Conservation (phyloP, 352 stramenopile genomes). For the Globisporangium uncinulatum region DNA sequence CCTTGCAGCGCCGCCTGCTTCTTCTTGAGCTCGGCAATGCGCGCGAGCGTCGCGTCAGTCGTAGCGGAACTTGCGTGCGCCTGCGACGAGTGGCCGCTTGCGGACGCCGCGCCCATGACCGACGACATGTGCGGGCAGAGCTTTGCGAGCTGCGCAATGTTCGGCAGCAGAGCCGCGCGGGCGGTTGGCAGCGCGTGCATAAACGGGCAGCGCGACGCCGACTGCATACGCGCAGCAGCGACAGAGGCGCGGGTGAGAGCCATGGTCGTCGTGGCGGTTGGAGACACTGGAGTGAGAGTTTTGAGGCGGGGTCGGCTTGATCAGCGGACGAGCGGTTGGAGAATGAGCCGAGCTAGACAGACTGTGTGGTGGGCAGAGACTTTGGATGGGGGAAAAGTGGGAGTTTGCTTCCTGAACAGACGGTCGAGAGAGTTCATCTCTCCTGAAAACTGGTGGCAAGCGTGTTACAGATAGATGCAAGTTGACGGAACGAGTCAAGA, state of each 20-base stretch:
- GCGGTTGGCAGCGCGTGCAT: conserved; percentile 73
- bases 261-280: conserved; percentile 22
- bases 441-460: no score
- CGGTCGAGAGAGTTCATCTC: no score
- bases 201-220: conserved; percentile 76
- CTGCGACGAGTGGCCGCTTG: conserved; percentile 45
- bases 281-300: conserved; percentile 6
- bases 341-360: conserved; percentile 23
- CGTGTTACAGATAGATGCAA: no score
- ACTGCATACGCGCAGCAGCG: conserved; percentile 59
- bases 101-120: conserved; percentile 56
- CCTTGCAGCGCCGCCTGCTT: conserved; percentile 32
- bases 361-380: conserved; percentile 7
- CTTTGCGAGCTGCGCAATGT: conserved; percentile 82
- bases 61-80: conserved; percentile 47
- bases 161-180: conserved; percentile 71
- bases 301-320: neutral
- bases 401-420: neutral
- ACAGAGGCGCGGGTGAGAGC: conserved; percentile 68
- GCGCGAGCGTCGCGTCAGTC: conserved; percentile 63
- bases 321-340: conserved; percentile 21
- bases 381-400: neutral
- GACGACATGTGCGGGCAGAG: conserved; percentile 85
- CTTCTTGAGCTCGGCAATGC: conserved; percentile 66
- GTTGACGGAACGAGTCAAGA: neutral